Evolutionary conservation across 2,329 filamentous ascomycete genomes (phyloP).

Genomic region (Penicillium sp.): DNA sequence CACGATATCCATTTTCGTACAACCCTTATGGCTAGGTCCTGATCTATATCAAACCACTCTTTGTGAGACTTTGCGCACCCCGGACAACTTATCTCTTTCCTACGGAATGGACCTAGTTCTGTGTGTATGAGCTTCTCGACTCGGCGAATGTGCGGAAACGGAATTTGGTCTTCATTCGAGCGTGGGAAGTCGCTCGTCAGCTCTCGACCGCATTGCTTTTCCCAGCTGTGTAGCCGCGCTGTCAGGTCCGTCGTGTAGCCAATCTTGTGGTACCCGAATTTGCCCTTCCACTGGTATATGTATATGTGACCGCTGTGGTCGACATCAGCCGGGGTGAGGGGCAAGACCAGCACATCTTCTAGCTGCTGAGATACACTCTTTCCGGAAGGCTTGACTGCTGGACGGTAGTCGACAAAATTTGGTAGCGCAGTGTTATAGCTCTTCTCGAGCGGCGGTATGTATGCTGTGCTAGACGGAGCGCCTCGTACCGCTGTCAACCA

Average conservation of each 20-base stretch:
- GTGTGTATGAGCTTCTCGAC: slow-evolving; percentile 13
- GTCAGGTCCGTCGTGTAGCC: slow-evolving; percentile 4
- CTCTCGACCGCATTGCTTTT: neutral
- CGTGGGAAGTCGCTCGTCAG: slow-evolving; percentile 6
- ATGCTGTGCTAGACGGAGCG: no score
- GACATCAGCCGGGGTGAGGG: no score
- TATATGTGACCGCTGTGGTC: neutral
- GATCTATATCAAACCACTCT: slow-evolving; percentile 11
- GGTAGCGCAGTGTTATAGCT: no score
- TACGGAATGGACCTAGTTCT: slow-evolving; percentile 4
- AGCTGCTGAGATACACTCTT: no score
- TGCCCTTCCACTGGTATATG: slow-evolving; percentile 5
- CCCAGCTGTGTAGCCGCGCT: neutral
- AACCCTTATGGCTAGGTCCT: neutral
- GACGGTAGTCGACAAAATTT: no score
- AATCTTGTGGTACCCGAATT: slow-evolving; percentile 15
- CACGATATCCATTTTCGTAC: slow-evolving; percentile 14
- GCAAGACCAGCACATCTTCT: no score
- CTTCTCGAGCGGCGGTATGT: no score
- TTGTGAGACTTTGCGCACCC: neutral
- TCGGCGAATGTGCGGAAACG: neutral
- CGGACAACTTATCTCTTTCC: neutral
- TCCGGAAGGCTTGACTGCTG: no score
- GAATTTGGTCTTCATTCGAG: neutral
- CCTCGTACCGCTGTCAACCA: no score